Percentiles rank a stretch among this genome's conserved stretches.
Conservation (phyloP, 768 basidiomycete species). For the Phlebiopsis flavidoalba region DNA sequence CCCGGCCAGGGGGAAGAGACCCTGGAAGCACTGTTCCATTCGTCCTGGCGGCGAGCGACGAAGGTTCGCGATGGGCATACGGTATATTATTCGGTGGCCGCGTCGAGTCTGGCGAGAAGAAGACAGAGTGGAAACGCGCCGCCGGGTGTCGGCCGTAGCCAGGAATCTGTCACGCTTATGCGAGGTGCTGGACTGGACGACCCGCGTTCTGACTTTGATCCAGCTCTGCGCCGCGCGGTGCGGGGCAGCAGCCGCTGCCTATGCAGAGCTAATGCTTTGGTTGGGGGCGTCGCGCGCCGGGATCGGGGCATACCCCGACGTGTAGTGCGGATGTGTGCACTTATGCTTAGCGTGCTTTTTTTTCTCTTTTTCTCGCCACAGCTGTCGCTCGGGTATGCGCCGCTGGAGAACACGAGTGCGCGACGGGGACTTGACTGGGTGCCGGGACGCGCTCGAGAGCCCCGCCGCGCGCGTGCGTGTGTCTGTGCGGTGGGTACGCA, state of each 20-base stretch:
- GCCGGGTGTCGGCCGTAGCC: neutral
- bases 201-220: slow-evolving; percentile 29
- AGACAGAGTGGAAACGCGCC: neutral
- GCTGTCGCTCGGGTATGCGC: neutral
- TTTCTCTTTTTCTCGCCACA: neutral
- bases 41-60: neutral
- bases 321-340: neutral
- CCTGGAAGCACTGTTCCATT: too few species aligned
- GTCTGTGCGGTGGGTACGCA: neutral
- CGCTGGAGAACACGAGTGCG: neutral
- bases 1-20: too few species aligned
- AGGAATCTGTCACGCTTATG: slow-evolving; percentile 1
- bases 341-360: too few species aligned
- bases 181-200: slow-evolving; percentile 26
- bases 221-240: slow-evolving; percentile 58
- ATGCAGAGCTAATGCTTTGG: too few species aligned
- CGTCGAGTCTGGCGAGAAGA: too few species aligned
- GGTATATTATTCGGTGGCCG: neutral
- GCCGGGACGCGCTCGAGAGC: neutral
- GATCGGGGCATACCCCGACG: slow-evolving; percentile 2
- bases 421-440: neutral
- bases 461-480: neutral
- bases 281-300: too few species aligned
- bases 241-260: slow-evolving; percentile 5
- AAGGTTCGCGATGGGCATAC: neutral